These are phyloP conservation scores for Dendrobium officinale DNA, from an alignment of 106 monocot species.

Conservation along the genomic window DNA sequence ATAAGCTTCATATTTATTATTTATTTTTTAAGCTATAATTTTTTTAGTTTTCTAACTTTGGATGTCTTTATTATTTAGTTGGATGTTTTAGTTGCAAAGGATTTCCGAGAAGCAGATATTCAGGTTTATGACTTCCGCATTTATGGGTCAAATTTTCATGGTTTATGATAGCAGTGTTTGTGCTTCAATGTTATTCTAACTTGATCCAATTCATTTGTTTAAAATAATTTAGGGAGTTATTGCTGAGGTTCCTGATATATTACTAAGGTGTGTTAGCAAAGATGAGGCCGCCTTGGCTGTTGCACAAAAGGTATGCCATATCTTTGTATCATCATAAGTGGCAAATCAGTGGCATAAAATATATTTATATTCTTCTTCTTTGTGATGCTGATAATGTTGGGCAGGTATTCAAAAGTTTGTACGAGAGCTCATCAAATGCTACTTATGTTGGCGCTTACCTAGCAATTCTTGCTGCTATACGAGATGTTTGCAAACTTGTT, in stretches of 20 bases:
- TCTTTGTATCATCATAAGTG: not conserved
- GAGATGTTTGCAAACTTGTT: slow-evolving; percentile 84
- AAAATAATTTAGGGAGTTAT: slow-evolving; percentile 44
- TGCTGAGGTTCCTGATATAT: slow-evolving; percentile 82
- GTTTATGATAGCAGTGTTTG: not conserved
- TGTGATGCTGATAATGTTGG: not conserved
- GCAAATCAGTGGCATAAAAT: not conserved
- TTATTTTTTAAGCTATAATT: not conserved
- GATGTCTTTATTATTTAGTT: slow-evolving; percentile 38
- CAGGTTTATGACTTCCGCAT: slow-evolving; percentile 36
- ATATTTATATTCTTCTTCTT: not conserved
- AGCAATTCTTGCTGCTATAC: slow-evolving; percentile 62
- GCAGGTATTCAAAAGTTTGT: slow-evolving; percentile 85
- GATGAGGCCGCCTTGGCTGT: slow-evolving; percentile 92
- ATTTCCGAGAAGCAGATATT: slow-evolving; percentile 70
- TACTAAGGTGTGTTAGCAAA: slow-evolving; percentile 71
- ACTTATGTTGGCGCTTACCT: slow-evolving; percentile 45
- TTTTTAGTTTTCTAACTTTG: not conserved
- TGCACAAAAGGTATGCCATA: slow-evolving; percentile 67
- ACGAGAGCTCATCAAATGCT: slow-evolving; percentile 66
- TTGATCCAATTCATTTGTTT: not conserved
- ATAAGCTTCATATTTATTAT: not conserved
- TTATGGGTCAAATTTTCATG: not conserved
- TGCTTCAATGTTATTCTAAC: not conserved
- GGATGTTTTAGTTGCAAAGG: slow-evolving; percentile 62